phyloP scores from a whole-genome alignment of 352 stramenopile species.

The Blastocystis sp. region DNA sequence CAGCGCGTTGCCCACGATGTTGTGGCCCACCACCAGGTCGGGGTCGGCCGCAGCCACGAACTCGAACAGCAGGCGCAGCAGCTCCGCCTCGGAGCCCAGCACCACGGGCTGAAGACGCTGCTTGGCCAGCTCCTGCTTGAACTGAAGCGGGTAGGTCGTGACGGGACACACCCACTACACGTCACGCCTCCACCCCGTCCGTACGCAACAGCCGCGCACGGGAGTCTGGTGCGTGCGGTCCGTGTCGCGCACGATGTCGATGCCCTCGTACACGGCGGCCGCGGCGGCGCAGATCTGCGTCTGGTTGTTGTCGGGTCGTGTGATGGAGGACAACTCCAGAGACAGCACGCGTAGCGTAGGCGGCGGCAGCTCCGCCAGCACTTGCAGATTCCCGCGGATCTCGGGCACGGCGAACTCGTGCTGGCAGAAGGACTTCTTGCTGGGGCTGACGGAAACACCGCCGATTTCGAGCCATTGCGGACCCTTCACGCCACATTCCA shows the following conservation, averaged over 20 bases:
- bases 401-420: conserved; percentile 84
- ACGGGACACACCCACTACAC: conserved; percentile 70
- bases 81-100: conserved; percentile 79
- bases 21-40: conserved; percentile 96
- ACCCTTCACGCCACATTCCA: conserved; percentile 93
- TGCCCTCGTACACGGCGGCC: conserved; percentile 77
- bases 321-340: conserved; percentile 92
- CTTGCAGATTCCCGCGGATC: conserved; percentile 83
- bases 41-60: conserved; percentile 91
- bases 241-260: conserved; percentile 74
- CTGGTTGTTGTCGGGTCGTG: conserved; percentile 90
- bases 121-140: conserved; percentile 75
- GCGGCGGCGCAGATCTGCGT: conserved; percentile 87
- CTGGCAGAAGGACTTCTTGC: conserved; percentile 83
- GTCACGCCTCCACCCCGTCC: not conserved
- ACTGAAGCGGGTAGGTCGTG: conserved; percentile 78
- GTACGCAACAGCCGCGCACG: conserved; percentile 74
- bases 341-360: conserved; percentile 91
- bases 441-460: conserved; percentile 10
- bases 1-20: conserved; percentile 94
- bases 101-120: conserved; percentile 74
- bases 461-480: conserved; percentile 88
- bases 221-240: conserved; percentile 68
- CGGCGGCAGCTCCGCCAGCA: conserved; percentile 77
- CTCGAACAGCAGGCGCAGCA: conserved; percentile 80